Evolutionary conservation across 169 alveolate species (phyloP), one percentile per base, ranked within the genome.

Genomic region (Sarcocystis neurona): DNA sequence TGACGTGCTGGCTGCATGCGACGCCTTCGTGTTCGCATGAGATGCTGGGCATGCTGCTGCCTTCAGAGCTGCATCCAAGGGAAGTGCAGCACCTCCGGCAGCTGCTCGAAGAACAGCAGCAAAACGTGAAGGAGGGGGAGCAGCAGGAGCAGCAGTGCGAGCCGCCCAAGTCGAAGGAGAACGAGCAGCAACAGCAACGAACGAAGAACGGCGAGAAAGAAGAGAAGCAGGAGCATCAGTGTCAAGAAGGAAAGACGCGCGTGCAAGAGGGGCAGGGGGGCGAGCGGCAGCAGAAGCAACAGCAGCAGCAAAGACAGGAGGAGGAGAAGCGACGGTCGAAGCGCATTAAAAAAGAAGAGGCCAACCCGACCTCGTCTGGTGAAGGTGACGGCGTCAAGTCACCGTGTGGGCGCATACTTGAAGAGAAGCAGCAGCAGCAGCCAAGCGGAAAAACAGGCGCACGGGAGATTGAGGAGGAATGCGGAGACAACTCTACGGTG

Each of bases 1-100:
- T 90, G 39, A 75, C 91, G 72, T 80, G 93, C 88, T 90, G 93
- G 93, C 84, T 85, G 85, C 93, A 90, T 63, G 56, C 70, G 34
- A 6, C 32, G 6, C 23, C 46, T 39, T 4, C 2, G 3, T 58
- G 70, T n/a, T 1, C 53, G 30, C 23, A 50, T 2, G 53, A 34
- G 48, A 58, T 79, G 5, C 87, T 79, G 12, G 78, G 46, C 37
- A 39, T 34, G 46, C 30, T 56, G 15, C 23, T 56, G n/a, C 37
- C 20, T 12, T 3, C 30, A 5, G 47, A 79, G 75, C 72, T 58
- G 34, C 50, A n/a, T 1, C 32, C 34, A 3, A 30, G 39, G 27
- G 87, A 48, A 10, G 50, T 44, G 37, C 15, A 12, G 37, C n/a
- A 30, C 4, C 44, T 79, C 18, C 23, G n/a, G 37, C 32, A 41